Base-by-base conservation (phyloP, 768 basidiomycete genomes). In the Serendipita sp. region DNA sequence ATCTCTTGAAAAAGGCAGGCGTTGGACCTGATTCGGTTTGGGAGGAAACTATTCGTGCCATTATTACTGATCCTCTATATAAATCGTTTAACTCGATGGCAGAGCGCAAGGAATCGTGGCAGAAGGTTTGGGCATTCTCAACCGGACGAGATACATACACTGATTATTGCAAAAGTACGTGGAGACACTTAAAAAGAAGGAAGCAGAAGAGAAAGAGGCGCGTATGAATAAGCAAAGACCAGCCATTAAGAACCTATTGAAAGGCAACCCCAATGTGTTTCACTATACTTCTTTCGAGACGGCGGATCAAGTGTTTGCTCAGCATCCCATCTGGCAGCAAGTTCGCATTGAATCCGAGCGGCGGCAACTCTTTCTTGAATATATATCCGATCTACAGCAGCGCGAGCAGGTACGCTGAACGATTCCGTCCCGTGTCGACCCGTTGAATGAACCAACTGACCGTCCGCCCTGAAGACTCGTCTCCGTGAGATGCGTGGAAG, bases 11-110 rank as follows among this genome's bases (percentile, higher is more conserved):
- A 69, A 91, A 91, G 75, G 87, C 89, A 52, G 90, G 90, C 36
- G 88, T 98, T 47, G 90, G 91, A 74, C 85, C 88, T 51, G 85
- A 81, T 68, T 97, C 91, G 89, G 91, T 91, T 41, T 99, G 96
- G 96, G 96, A 99, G 74, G 85, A 90, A 76, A 92, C 93, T 63
- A 96, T 98, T 90, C 83, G 94, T 72, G 88, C 91, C 70, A 92
- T 96, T 74, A 95, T 99, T 75, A 97, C 92, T 70, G 95, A 98
- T 78, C 95, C 96, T 48, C 75, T 96, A 68, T 99, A 97, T 77
- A 94, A 91, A 77, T 88, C 92, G 48, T 79, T 99, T 66, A 89
- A 88, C 72, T 91, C 88, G 51, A 80, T 97, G 56, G 91, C 91
- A 15, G 93, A 99, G 76, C 94, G 93, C 77, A 98, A 96, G 76